phyloP scores from a whole-genome alignment of 2,329 filamentous ascomycete species.

The Cordyceps javanica region DNA sequence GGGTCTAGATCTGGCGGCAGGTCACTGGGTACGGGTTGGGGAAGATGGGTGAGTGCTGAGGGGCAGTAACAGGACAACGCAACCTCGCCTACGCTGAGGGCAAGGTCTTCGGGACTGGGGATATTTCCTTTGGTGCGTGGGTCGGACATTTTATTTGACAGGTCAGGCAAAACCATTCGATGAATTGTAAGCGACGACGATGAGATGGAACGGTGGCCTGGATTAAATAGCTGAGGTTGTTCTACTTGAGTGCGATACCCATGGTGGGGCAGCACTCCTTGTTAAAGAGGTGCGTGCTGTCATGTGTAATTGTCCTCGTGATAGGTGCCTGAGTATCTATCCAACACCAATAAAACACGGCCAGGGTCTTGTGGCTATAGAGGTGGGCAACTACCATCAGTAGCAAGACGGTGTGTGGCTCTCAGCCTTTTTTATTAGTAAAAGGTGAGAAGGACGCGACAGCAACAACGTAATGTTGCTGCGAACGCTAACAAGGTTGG shows the following conservation, averaged over 20 bases:
- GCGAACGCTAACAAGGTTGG: no score
- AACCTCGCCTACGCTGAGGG: constrained; percentile 17
- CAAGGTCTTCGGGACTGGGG: constrained; percentile 1
- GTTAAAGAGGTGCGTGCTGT: no score
- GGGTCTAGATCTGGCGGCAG: constrained; percentile 31
- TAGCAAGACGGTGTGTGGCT: no score
- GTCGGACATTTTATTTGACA: not conserved
- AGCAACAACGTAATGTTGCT: no score
- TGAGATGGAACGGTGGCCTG: not conserved
- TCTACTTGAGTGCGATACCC: not conserved
- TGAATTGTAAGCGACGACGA: not conserved
- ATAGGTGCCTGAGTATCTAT: no score
- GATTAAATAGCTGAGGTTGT: not conserved
- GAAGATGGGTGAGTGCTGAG: constrained; percentile 37
- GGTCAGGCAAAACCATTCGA: not conserved
- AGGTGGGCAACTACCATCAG: no score
- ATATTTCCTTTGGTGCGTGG: not conserved
- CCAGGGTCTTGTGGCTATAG: no score
- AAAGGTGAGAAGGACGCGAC: no score
- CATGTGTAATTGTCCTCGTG: no score
- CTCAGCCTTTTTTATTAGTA: no score
- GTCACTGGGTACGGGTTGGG: constrained; percentile 42
- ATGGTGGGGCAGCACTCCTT: not conserved
- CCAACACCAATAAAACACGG: no score
- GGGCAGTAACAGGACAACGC: constrained; percentile 38